phyloP scores from a whole-genome alignment of 192 early-diverging fungal genomes.

The Coemansia sp. region DNA sequence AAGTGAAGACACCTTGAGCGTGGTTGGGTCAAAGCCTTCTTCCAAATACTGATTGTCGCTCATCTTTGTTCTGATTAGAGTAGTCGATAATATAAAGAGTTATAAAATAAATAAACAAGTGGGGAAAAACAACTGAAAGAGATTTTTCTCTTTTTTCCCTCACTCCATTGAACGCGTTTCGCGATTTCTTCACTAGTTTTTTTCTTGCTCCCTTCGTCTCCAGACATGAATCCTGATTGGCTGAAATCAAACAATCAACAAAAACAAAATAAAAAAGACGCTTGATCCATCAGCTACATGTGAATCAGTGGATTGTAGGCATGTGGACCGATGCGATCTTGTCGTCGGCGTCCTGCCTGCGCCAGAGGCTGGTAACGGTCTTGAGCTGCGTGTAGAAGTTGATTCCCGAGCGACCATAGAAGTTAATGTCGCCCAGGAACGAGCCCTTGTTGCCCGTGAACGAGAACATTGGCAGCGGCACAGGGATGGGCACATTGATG shows the following conservation, averaged over 20 bases:
- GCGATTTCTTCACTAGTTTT: constrained; percentile 24
- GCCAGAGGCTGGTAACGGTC: constrained; percentile 94
- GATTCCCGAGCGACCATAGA: constrained; percentile 77
- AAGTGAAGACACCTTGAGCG: constrained; percentile 36
- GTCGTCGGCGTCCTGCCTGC: constrained; percentile 75
- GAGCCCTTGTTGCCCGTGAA: constrained; percentile 91
- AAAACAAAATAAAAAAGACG: background rate
- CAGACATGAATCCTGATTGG: background rate
- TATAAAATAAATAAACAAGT: constrained; percentile 10
- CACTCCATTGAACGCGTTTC: too few relatives aligned
- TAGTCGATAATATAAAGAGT: too few relatives aligned
- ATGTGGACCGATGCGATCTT: constrained; percentile 74
- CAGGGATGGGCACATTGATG: constrained; percentile 89
- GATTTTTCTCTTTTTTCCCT: constrained; percentile 8
- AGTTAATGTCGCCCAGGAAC: constrained; percentile 94
- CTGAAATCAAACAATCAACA: background rate
- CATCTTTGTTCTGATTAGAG: constrained; percentile 13
- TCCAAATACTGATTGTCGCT: constrained; percentile 36
- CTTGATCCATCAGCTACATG: background rate
- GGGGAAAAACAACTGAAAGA: background rate
- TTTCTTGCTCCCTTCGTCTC: background rate
- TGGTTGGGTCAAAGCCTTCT: constrained; percentile 46
- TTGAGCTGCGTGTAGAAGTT: constrained; percentile 92
- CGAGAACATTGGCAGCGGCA: constrained; percentile 95
- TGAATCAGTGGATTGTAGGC: constrained; percentile 73